Evolutionary conservation across 169 alveolate genomes (phyloP).

Genomic region (Plasmodium malariae): DNA sequence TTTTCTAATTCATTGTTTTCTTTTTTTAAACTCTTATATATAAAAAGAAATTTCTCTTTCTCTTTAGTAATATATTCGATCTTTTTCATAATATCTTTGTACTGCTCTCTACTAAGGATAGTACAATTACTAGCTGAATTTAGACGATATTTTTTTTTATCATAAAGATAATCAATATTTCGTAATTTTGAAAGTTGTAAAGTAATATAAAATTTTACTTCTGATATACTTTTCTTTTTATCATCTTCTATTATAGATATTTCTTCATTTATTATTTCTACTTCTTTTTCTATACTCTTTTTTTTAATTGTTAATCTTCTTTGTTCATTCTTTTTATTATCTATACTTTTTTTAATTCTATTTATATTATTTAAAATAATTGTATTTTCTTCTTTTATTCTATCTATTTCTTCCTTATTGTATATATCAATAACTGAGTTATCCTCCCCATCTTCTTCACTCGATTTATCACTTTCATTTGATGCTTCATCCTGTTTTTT

Average conservation of each 20-base stretch:
- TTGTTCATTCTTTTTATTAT: constrained; percentile 57
- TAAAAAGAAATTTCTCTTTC: constrained; percentile 17
- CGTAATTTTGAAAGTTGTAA: constrained; percentile 53
- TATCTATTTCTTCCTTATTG: constrained; percentile 37
- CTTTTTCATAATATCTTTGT: constrained; percentile 31
- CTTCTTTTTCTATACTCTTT: constrained; percentile 54
- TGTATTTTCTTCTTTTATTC: constrained; percentile 28
- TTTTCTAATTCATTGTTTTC: constrained; percentile 45
- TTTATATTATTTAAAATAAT: constrained; percentile 20
- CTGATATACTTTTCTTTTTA: constrained; percentile 61
- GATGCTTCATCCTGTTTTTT: constrained; percentile 25
- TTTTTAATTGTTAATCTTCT: constrained; percentile 36
- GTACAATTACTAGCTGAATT: constrained; percentile 45
- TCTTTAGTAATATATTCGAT: constrained; percentile 1
- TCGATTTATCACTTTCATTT: background rate
- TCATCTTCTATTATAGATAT: constrained; percentile 52
- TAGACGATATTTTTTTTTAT: constrained; percentile 68
- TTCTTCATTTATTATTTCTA: constrained; percentile 61
- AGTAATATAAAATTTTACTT: constrained; percentile 33
- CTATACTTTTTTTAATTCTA: constrained; percentile 49
- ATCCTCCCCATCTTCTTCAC: background rate
- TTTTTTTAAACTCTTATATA: constrained; percentile 24
- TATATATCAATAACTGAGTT: constrained; percentile 14
- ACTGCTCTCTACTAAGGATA: constrained; percentile 42
- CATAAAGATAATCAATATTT: constrained; percentile 69